Evolutionary conservation across 2,329 filamentous ascomycete genomes (phyloP).

Genomic region (Colletotrichum liaoningense): DNA sequence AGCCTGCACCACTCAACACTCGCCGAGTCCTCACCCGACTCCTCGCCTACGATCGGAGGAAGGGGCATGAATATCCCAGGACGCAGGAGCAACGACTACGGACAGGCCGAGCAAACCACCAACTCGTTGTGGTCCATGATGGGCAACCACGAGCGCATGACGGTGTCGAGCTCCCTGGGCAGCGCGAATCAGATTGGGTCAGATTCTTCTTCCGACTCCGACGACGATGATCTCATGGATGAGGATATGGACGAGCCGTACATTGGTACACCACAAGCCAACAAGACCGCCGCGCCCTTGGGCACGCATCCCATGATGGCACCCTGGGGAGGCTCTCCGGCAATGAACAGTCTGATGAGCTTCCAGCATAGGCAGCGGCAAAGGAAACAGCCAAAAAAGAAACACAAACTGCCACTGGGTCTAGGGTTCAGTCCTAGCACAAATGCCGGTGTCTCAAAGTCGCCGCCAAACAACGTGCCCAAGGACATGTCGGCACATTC

Average conservation of each 20-base stretch:
- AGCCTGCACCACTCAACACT: slow-evolving; percentile 96
- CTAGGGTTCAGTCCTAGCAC: slow-evolving; percentile 61
- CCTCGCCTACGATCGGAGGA: slow-evolving; percentile 85
- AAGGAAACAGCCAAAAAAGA: slow-evolving; percentile 73
- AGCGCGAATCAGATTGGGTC: slow-evolving; percentile 80
- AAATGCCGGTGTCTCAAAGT: slow-evolving; percentile 69
- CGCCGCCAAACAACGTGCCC: slow-evolving; percentile 70
- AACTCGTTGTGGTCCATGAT: slow-evolving; percentile 79
- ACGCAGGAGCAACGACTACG: slow-evolving; percentile 60
- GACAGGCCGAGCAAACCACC: slow-evolving; percentile 71
- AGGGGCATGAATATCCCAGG: slow-evolving; percentile 72
- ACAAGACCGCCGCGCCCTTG: slow-evolving; percentile 65
- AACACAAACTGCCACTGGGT: slow-evolving; percentile 58
- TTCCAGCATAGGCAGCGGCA: slow-evolving; percentile 83
- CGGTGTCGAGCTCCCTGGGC: slow-evolving; percentile 81
- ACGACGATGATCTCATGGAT: slow-evolving; percentile 77
- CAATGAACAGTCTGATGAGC: slow-evolving; percentile 81
- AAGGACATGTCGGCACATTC: slow-evolving; percentile 58
- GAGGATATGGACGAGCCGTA: slow-evolving; percentile 84
- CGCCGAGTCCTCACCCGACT: slow-evolving; percentile 90
- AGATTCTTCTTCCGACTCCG: slow-evolving; percentile 81
- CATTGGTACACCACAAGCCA: slow-evolving; percentile 83
- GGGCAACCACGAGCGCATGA: slow-evolving; percentile 75
- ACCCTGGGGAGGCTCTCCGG: slow-evolving; percentile 77
- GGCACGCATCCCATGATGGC: slow-evolving; percentile 59